Evolutionary conservation across 2,329 filamentous ascomycete species (phyloP), one percentile per base, ranked within the genome.

Genomic region (Cryphonectria japonica): DNA sequence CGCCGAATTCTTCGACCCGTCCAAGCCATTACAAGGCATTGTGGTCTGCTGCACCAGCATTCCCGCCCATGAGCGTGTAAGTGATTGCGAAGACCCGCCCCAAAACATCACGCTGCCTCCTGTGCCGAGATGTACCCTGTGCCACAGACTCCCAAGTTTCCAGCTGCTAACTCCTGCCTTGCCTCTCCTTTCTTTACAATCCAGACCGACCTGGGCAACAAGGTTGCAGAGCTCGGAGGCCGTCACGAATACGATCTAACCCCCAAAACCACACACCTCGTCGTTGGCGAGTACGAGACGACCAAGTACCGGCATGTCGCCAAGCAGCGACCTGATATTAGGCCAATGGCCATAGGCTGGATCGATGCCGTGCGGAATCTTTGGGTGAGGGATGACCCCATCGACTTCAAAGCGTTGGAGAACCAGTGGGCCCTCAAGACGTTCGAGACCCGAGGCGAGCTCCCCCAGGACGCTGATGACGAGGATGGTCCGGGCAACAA

Each of bases 251-350:
- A 94, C 80, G 95, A 99, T 80, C 89, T 99, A 61, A 98, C 95
- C n/a, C 93, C 93, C 70, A 94, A 98, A 80, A 94, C 97, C 64
- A 98, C 96, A 6, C 96, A 99, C 83, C 89, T 99, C 63, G 88
- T 99, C 74, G 93, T 97, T 73, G 96, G 95, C 79, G 91, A 93
- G 77, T 92, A 94, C 77, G 89, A 95, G 79, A 98, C 95, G 0
- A 89, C 92, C 66, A 99, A 99, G 81, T 99, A 99, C 82, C 92
- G 91, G 80, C 97, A 97, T 85, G 95, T 98, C 77, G 96, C 95
- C 68, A 93, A 91, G 78, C 92, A 95, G 79, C 89, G 96, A 67
- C 90, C 92, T 64, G 96, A 99, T 78, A 91, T 99, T 77, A 90
- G 89, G 78, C 91, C 94, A 66, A 91, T 99, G 83, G 88, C 88